Evolutionary conservation across 2,329 filamentous ascomycete species (phyloP), one percentile per base, ranked within the genome.

Genomic region (Lasiodiplodia sp.): DNA sequence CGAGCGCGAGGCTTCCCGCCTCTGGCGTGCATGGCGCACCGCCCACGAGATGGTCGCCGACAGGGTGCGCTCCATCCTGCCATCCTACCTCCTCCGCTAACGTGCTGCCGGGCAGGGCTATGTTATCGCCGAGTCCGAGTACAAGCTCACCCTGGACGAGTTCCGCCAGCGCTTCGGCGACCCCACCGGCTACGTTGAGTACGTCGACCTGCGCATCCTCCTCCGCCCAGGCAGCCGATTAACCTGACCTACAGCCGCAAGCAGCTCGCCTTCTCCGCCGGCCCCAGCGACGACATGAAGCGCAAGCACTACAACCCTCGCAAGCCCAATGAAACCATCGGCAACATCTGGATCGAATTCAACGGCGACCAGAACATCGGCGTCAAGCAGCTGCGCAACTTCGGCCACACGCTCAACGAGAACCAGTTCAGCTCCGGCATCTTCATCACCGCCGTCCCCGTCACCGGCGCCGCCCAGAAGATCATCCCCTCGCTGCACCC

Each of bases 1-100:
- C 21, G 67, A 73, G 77, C 78, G 21, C 77, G 82, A 55, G 75
- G 62, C 68, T 55, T 60, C 88, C 72, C 90, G 92, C 78, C 88
- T 97, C 74, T 99, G 96, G 95, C 92, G 95, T 81, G 93, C 94
- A 75, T 96, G 93, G 89, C 90, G 90, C 81, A 99, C 96, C 10
- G 90, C 94, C 60, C 93, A 97, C 81, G 93, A 99, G 86, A 97
- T 99, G 95, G 91, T 96, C 74, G 86, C 88, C 71, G 96, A 98
- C 81, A 85, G 95, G 80, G 94, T 97, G 88, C 75, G 91, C 16
- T 18, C 37, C 34, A 25, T 12, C 12, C n/a, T 58, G 56, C 37
- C 31, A 37, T 12, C 16, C 28, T 51, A 28, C 47, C 60, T 25
- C 8, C 12, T 37, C 34, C 16, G 31, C 58, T 68, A 52, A 68